phyloP scores from a whole-genome alignment of 148 eudicot species.

The Fagopyrum homotropicum region DNA sequence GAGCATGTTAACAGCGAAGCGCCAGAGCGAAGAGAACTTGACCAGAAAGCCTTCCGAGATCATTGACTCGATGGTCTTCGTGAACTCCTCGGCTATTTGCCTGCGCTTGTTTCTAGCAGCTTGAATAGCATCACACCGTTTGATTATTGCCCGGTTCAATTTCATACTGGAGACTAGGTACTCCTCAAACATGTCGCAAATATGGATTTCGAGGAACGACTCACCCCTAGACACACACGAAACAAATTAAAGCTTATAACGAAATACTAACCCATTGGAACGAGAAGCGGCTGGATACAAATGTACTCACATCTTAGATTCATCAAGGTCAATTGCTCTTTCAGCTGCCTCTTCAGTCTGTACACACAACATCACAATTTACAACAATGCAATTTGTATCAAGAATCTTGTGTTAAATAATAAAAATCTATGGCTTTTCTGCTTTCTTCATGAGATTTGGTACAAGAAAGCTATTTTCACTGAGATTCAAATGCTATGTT shows the following conservation, averaged over 20 bases:
- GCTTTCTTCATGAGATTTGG: neutral
- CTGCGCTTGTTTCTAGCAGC: too few relatives aligned
- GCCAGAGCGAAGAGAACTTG: too few relatives aligned
- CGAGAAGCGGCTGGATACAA: neutral
- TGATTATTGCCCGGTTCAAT: too few relatives aligned
- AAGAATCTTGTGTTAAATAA: neutral
- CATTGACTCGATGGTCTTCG: too few relatives aligned
- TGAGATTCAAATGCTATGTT: neutral
- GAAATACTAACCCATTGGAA: neutral
- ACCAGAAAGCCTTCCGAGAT: too few relatives aligned
- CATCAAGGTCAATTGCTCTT: conserved; percentile 87
- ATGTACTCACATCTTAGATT: conserved; percentile 78
- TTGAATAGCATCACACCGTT: too few relatives aligned
- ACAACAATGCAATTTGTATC: neutral
- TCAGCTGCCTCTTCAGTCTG: conserved; percentile 93
- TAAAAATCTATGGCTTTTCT: neutral
- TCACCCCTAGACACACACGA: conserved; percentile 64
- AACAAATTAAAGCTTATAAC: neutral
- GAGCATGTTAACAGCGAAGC: too few relatives aligned
- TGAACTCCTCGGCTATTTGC: too few relatives aligned
- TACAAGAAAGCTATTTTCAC: neutral
- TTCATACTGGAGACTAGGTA: too few relatives aligned
- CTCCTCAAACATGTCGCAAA: too few relatives aligned
- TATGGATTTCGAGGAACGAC: conserved; percentile 57
- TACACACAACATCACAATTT: conserved; percentile 10